Evolutionary conservation across 164 flowering plant species (phyloP).

Genomic region (Vitis labrusca): DNA sequence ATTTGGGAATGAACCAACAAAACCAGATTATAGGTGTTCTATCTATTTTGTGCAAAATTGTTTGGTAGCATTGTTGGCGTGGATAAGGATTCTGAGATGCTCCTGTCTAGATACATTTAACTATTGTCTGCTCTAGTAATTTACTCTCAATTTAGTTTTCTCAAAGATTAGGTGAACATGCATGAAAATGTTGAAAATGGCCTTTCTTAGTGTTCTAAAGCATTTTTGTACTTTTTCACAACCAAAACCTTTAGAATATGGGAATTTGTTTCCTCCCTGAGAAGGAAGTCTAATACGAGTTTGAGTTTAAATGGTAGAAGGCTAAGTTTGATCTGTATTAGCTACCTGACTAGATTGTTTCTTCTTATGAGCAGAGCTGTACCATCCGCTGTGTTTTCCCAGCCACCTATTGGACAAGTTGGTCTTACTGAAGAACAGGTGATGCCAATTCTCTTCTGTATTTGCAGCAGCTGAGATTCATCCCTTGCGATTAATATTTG

Average conservation of each 20-base stretch:
- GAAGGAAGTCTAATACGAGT: not conserved
- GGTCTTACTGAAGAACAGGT: conserved; percentile 98
- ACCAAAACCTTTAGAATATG: no score
- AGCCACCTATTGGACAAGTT: conserved; percentile 96
- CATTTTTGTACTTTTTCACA: no score
- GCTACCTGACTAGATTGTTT: not conserved
- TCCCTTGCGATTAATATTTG: not conserved
- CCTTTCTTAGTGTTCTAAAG: no score
- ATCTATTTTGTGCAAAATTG: not conserved
- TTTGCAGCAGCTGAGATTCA: conserved; percentile 5
- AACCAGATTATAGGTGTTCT: conserved; percentile 73
- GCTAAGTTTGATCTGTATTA: not conserved
- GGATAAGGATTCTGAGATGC: not conserved
- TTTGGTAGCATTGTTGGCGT: not conserved
- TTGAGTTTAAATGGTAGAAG: not conserved
- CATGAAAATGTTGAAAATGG: no score
- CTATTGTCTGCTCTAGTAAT: not conserved
- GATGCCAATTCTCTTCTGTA: conserved; percentile 2
- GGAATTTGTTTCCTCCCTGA: not conserved
- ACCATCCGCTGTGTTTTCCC: conserved; percentile 94
- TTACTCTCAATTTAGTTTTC: no score
- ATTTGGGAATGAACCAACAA: conserved; percentile 81
- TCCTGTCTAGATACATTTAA: not conserved
- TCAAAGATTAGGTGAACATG: no score
- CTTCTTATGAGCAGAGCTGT: conserved; percentile 51